Evolutionary conservation across 2,329 filamentous ascomycete genomes (phyloP).

Genomic region (Phaeosphaeria sp.): DNA sequence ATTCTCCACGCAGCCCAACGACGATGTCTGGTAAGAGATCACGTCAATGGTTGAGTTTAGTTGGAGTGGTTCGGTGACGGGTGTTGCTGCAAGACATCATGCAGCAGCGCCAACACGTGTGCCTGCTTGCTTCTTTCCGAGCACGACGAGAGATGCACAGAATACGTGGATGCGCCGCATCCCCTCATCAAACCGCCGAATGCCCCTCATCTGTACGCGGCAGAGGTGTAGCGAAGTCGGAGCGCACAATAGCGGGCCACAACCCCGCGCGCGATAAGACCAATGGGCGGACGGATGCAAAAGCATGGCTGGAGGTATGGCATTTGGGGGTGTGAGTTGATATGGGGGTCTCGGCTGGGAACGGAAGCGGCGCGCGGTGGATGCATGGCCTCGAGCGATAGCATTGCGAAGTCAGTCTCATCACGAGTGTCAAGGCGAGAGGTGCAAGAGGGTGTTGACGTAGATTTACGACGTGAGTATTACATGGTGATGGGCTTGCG

Average conservation of each 20-base stretch:
- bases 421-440: not conserved
- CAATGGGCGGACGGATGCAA: slow-evolving; percentile 34
- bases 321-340: slow-evolving; percentile 10
- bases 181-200: not conserved
- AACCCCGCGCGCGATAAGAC: slow-evolving; percentile 42
- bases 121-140: slow-evolving; percentile 14
- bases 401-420: not conserved
- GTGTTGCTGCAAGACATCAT: slow-evolving; percentile 11
- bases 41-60: slow-evolving; percentile 9
- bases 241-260: slow-evolving; percentile 19
- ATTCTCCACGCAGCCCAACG: slow-evolving; percentile 31
- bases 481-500: slow-evolving; percentile 2
- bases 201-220: slow-evolving; percentile 4
- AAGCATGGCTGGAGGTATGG: slow-evolving; percentile 37
- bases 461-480: not conserved
- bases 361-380: slow-evolving; percentile 22
- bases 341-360: slow-evolving; percentile 34
- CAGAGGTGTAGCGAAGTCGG: slow-evolving; percentile 35
- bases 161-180: not conserved
- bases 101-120: slow-evolving; percentile 19
- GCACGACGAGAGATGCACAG: not conserved
- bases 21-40: slow-evolving; percentile 1
- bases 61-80: not conserved
- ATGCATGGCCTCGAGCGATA: not conserved
- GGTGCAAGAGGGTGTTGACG: not conserved